Evolutionary conservation across 352 stramenopile genomes (phyloP), one percentile per base, ranked within the genome.

Genomic region (Plasmopara viticola): DNA sequence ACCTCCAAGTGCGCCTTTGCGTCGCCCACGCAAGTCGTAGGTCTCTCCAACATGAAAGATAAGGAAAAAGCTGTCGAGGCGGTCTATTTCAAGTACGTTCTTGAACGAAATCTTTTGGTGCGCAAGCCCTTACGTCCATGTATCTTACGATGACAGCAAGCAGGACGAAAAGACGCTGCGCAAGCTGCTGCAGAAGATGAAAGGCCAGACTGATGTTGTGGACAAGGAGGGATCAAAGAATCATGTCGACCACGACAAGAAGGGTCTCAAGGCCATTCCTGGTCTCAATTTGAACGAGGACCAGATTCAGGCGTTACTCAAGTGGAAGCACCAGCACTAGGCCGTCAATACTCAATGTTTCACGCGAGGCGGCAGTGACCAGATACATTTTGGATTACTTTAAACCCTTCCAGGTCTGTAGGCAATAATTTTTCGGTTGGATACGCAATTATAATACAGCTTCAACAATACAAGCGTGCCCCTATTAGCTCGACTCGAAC

Each of bases 311-410:
- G 80, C 77, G 48, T 74, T 94, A 48, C 78, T 94, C 68, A 90
- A 94, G 74, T 94, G 83, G 83, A 94, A 94, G 76, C 82, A 93
- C 76, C 66, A 90, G 60, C 77, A 88, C 59, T 91, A 91, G 70
- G 56, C n/a, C n/a, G 42, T 35, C 45, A 20, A 17, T 10, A n/a
- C 30, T n/a, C n/a, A 25, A 25, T 25, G 20, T 1, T 25, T 25
- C 20, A 35, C 10, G 31, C 7, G 2, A 35, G 31, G 31, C 31
- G 6, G 2, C 6, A 35, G 5, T 35, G 31, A 12, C 31, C 10
- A 8, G 5, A 35, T 35, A 35, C 31, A 35, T 35, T 25, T 25
- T 25, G 20, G 20, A n/a, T 3, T 25, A 25, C 20, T 25, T 25
- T 25, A 3, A 3, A 25, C 20, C 20, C 20, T 25, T 25, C 1